These are phyloP conservation scores for Arachnopeziza araneosa DNA, from an alignment of 2,329 filamentous ascomycete genomes.

Conservation along the genomic window DNA sequence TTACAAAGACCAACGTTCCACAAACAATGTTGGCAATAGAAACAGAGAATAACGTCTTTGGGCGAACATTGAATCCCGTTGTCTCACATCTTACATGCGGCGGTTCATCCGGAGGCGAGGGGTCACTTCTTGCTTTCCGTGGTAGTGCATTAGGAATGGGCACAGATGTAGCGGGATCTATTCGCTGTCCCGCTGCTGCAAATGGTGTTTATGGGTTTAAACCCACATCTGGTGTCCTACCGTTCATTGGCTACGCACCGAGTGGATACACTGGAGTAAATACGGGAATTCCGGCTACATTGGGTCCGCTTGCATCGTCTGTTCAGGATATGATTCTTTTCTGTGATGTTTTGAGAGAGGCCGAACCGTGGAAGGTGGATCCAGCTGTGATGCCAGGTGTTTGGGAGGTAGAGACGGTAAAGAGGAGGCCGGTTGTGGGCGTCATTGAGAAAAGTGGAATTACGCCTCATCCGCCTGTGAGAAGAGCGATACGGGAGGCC, in stretches of 20 bases:
- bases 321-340: slow-evolving; percentile 78
- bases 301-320: slow-evolving; percentile 83
- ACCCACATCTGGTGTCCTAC: slow-evolving; percentile 29
- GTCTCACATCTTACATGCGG: slow-evolving; percentile 74
- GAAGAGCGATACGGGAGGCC: slow-evolving; percentile 17
- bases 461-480: slow-evolving; percentile 29
- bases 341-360: slow-evolving; percentile 64
- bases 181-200: slow-evolving; percentile 48
- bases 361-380: slow-evolving; percentile 66
- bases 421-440: slow-evolving; percentile 28
- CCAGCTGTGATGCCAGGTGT: slow-evolving; percentile 24
- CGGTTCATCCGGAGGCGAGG: slow-evolving; percentile 68
- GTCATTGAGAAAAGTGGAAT: slow-evolving; percentile 16
- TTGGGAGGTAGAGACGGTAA: slow-evolving; percentile 13
- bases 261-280: slow-evolving; percentile 39
- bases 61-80: slow-evolving; percentile 38
- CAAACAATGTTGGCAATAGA: slow-evolving; percentile 40
- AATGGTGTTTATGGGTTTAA: slow-evolving; percentile 31
- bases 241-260: slow-evolving; percentile 30
- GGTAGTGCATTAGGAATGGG: slow-evolving; percentile 76
- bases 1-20: slow-evolving; percentile 89
- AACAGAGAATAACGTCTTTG: slow-evolving; percentile 11
- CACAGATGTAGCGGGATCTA: slow-evolving; percentile 83
- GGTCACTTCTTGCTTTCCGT: slow-evolving; percentile 69
- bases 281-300: slow-evolving; percentile 80